Evolutionary conservation across 2,329 filamentous ascomycete genomes (phyloP), one percentile per base, ranked within the genome.

Genomic region (Ceratocystis papillata): DNA sequence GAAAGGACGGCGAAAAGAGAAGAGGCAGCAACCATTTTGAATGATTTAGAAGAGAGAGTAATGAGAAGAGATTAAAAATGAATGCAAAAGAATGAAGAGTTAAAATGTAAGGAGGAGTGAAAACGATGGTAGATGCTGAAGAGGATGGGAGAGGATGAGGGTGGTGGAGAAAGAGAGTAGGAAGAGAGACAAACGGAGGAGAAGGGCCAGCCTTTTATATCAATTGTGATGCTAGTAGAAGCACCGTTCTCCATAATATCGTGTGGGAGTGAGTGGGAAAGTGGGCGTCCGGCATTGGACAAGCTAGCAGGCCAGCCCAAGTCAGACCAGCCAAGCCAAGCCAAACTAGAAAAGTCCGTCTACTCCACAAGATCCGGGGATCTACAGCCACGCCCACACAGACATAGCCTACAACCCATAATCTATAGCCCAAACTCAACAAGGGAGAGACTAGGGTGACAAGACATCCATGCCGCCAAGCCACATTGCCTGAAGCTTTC

Each of bases 141-240:
- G 28, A 55, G 10, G 28, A n/a, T 17, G 22, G 22, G 33, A 62
- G 30, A 25, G 30, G 61, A 60, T 63, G 65, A 46, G 45, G 62
- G 55, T 67, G 62, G 60, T 10, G 66, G 61, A 53, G 15, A 64
- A 64, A 67, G 65, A 62, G 55, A 64, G 25, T 28, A 46, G 63
- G 53, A 25, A 37, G 50, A 33, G 25, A 41, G 46, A 15, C 12
- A 22, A 46, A 44, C 28, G n/a, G 46, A 28, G 50, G 33, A 62
- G 37, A 20, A 25, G 15, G 10, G 25, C 1, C 45, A 25, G 1
- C 17, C 62, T 55, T 64, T 65, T 67, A 65, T 63, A 66, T 53
- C 25, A 25, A 25, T 28, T 25, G 50, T 7, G 30, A 33, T 33
- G n/a, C 20, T 8, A 30, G 6, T 7, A 17, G 6, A n/a, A n/a